Conservation (phyloP, 2,329 filamentous ascomycete species). For the Diaporthe velutina region DNA sequence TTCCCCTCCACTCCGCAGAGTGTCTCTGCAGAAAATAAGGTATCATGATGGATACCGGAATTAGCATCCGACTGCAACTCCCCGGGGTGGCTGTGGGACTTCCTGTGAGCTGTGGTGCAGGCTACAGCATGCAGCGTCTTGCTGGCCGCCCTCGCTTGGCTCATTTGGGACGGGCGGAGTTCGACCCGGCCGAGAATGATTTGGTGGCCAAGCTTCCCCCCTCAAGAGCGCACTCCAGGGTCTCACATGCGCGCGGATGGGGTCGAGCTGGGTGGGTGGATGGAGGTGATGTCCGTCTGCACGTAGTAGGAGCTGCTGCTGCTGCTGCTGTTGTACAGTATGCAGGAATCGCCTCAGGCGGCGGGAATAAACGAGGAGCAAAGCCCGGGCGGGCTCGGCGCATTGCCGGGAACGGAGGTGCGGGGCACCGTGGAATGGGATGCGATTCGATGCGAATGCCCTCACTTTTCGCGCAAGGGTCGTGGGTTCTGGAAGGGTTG, state of each 20-base stretch:
- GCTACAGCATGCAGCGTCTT: not conserved
- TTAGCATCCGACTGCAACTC: constrained; percentile 12
- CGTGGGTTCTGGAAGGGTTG: not conserved
- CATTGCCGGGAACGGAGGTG: not conserved
- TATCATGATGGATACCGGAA: constrained; percentile 26
- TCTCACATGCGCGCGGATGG: not conserved
- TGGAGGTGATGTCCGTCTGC: not conserved
- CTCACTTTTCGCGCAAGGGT: not conserved
- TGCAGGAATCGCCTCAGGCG: not conserved
- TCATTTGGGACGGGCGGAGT: not conserved
- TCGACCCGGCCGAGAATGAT: not conserved
- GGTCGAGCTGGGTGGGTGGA: not conserved
- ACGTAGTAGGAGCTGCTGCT: no score
- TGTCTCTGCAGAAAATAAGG: constrained; percentile 2
- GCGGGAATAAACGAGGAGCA: not conserved
- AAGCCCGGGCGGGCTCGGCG: not conserved
- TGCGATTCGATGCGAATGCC: not conserved
- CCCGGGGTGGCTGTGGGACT: not conserved
- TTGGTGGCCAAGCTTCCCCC: not conserved
- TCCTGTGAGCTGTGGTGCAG: not conserved
- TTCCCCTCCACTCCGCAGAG: not conserved
- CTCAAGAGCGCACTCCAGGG: no score
- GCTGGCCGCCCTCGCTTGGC: constrained; percentile 8
- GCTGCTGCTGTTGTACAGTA: no score
- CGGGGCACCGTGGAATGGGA: not conserved